phyloP scores from a whole-genome alignment of 176 grass and related monocot genomes.

The Puccinellia tenuiflora region DNA sequence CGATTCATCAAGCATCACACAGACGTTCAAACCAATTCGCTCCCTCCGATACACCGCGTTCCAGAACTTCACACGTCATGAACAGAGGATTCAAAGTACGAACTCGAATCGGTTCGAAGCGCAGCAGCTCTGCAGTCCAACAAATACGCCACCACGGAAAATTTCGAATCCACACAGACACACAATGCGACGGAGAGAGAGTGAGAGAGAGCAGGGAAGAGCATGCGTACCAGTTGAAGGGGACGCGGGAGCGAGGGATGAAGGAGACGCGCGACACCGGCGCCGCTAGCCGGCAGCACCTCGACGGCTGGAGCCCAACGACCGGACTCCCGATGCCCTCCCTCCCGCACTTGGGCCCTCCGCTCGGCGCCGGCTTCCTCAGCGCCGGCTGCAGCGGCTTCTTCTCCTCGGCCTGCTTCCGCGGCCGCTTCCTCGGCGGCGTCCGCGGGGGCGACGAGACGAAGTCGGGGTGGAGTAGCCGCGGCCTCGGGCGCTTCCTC shows the following conservation, averaged over 20 bases:
- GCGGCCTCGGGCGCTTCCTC: constrained; percentile 35
- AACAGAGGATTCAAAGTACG: not conserved
- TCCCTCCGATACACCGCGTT: not conserved
- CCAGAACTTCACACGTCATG: not conserved
- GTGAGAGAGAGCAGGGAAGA: not conserved
- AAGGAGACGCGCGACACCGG: constrained; percentile 31
- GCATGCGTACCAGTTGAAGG: constrained; percentile 54
- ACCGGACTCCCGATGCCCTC: constrained; percentile 26
- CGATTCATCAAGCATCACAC: not conserved
- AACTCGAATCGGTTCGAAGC: not conserved
- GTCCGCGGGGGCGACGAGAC: constrained; percentile 22
- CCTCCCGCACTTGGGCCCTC: not conserved
- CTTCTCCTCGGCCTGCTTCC: not conserved
- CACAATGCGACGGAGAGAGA: not conserved
- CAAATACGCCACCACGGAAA: not conserved
- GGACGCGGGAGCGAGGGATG: constrained; percentile 31
- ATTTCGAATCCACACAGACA: not conserved
- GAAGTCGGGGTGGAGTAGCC: constrained; percentile 39
- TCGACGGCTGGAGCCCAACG: constrained; percentile 21
- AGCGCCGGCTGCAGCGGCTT: not conserved
- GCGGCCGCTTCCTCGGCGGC: constrained; percentile 30
- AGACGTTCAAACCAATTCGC: not conserved
- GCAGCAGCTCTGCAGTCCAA: not conserved
- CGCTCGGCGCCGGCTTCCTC: not conserved
- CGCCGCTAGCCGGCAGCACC: not conserved